These are phyloP conservation scores for Scenedesmus sp. DNA, from an alignment of 163 green algal genomes.

Conservation along the genomic window DNA sequence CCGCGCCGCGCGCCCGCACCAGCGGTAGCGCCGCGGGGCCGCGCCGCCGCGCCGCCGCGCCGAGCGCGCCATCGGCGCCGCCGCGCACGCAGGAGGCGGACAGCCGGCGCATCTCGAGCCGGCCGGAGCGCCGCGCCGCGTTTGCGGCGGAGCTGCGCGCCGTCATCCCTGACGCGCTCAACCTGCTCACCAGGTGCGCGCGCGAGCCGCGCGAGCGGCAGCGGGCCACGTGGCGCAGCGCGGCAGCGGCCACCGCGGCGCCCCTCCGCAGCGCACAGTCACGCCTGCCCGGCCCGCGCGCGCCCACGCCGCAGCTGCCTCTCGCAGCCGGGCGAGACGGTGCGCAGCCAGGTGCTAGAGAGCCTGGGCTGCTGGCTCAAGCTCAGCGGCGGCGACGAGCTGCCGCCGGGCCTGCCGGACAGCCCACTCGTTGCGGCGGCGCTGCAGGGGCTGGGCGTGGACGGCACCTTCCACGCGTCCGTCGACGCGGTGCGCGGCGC, in stretches of 20 bases:
- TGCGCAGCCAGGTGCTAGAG: constrained; percentile 69
- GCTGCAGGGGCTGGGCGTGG: constrained; percentile 58
- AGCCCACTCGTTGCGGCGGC: constrained; percentile 72
- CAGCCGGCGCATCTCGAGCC: constrained; percentile 69
- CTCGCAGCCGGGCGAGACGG: constrained; percentile 49
- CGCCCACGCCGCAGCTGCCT: constrained; percentile 47
- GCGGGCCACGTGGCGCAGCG: neutral
- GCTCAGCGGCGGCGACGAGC: constrained; percentile 52
- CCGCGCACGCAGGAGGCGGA: constrained; percentile 77
- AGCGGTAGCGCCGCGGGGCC: no score
- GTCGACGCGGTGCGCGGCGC: constrained; percentile 78
- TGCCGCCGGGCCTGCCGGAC: constrained; percentile 51
- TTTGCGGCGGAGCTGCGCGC: constrained; percentile 75
- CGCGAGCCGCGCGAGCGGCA: neutral
- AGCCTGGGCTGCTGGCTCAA: constrained; percentile 86
- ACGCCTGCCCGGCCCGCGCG: neutral
- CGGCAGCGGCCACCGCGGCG: neutral
- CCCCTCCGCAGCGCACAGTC: neutral
- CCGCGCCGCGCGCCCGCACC: no score
- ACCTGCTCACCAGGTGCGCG: constrained; percentile 70
- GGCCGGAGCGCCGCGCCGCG: constrained; percentile 80
- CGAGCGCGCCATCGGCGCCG: no score
- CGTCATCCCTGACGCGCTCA: constrained; percentile 63
- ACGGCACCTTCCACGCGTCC: constrained; percentile 76
- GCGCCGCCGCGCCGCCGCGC: no score